These are phyloP conservation scores for Dioscorea dumetorum DNA, from an alignment of 106 monocot species.

Conservation along the genomic window DNA sequence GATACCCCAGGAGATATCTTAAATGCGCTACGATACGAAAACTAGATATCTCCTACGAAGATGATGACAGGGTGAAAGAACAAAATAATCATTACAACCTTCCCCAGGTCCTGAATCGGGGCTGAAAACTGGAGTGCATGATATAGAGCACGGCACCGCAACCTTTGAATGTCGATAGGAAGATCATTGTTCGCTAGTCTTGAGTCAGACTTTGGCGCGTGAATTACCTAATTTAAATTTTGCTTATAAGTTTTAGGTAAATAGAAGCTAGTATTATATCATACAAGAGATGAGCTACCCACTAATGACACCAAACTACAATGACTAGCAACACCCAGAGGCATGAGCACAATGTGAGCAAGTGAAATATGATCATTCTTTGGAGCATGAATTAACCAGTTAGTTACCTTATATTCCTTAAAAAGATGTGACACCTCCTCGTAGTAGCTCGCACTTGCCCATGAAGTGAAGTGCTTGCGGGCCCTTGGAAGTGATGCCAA, in stretches of 20 bases:
- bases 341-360: no score
- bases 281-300: no score
- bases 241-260: no score
- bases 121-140: slow-evolving; percentile 75
- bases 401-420: slow-evolving; percentile 70
- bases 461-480: slow-evolving; percentile 89
- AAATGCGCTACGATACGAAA: slow-evolving; percentile 33
- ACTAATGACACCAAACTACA: no score
- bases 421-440: slow-evolving; percentile 54
- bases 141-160: slow-evolving; percentile 67
- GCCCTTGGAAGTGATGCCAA: slow-evolving; percentile 65
- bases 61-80: neutral
- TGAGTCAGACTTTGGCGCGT: slow-evolving; percentile 94
- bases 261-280: no score
- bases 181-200: slow-evolving; percentile 90
- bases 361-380: no score
- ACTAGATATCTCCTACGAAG: neutral
- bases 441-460: slow-evolving; percentile 75
- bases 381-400: neutral
- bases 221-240: slow-evolving; percentile 57
- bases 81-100: slow-evolving; percentile 30
- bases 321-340: no score
- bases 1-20: slow-evolving; percentile 43
- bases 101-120: slow-evolving; percentile 81
- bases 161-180: slow-evolving; percentile 76